Evolutionary conservation across 78 protist genomes (phyloP).

Genomic region (Diacronema lutheri): DNA sequence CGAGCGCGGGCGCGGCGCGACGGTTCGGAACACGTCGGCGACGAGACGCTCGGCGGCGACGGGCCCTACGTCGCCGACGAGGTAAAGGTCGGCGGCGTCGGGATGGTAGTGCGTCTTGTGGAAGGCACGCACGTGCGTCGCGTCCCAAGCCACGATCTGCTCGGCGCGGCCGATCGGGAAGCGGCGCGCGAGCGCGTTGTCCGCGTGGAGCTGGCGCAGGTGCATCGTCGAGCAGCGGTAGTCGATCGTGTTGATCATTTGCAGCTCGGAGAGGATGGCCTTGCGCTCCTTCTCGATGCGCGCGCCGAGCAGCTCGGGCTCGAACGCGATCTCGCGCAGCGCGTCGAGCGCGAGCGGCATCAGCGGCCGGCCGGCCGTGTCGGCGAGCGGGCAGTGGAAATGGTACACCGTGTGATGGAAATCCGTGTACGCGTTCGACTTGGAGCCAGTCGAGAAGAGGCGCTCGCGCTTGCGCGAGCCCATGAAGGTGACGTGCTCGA

Average conservation of each 20-base stretch:
- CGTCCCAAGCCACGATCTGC: not conserved
- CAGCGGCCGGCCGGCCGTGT: not conserved
- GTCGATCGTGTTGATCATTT: slow-evolving; percentile 9
- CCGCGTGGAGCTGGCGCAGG: slow-evolving; percentile 1
- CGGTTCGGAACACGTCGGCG: not conserved
- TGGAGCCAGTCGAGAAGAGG: slow-evolving; percentile 16
- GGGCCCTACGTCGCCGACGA: slow-evolving; percentile 9
- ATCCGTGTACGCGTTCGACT: slow-evolving; percentile 19
- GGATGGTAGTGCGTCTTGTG: not conserved
- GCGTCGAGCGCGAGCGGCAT: slow-evolving; percentile 27
- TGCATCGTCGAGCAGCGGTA: slow-evolving; percentile 4
- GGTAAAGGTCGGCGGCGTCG: not conserved
- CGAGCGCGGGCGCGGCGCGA: not conserved
- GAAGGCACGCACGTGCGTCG: slow-evolving; percentile 6
- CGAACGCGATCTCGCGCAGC: slow-evolving; percentile 31
- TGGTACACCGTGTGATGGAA: slow-evolving; percentile 29
- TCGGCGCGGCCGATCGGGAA: slow-evolving; percentile 22
- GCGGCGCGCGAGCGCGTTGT: not conserved
- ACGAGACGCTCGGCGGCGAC: not conserved
- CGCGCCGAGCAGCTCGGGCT: slow-evolving; percentile 23
- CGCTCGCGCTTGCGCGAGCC: not conserved
- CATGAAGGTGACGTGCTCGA: slow-evolving; percentile 24
- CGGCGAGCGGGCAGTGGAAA: not conserved
- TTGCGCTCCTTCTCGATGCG: slow-evolving; percentile 21
- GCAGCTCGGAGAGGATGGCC: slow-evolving; percentile 22